Percentiles rank a stretch among this genome's conserved stretches.
These are phyloP conservation scores for Diaporthe helianthi DNA, from an alignment of 2,329 filamentous ascomycete genomes.

Conservation along the genomic window DNA sequence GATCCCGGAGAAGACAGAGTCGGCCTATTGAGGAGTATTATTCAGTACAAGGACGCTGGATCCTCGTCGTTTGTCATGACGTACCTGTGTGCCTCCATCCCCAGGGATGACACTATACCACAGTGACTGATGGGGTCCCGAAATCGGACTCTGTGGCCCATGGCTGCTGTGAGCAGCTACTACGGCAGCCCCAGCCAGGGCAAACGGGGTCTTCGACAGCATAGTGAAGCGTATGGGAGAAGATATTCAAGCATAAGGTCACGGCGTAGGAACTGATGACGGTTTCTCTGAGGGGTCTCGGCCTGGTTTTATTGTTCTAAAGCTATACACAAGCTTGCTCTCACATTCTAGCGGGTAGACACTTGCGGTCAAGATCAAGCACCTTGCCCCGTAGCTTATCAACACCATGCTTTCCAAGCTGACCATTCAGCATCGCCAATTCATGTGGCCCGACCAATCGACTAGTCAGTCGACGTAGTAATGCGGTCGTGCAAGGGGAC, in stretches of 20 bases:
- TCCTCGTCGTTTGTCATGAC: slow-evolving; percentile 33
- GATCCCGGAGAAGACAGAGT: slow-evolving; percentile 88
- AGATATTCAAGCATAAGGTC: not conserved
- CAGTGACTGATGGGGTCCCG: slow-evolving; percentile 74
- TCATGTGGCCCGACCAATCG: slow-evolving; percentile 17
- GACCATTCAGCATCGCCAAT: slow-evolving; percentile 31
- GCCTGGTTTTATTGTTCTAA: slow-evolving; percentile 20
- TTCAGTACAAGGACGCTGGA: not conserved
- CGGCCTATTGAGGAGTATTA: slow-evolving; percentile 61
- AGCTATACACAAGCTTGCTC: slow-evolving; percentile 10
- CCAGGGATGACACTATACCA: slow-evolving; percentile 88
- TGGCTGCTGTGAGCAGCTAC: slow-evolving; percentile 66
- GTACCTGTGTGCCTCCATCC: slow-evolving; percentile 82
- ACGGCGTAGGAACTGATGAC: not conserved
- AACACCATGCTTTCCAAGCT: slow-evolving; percentile 1
- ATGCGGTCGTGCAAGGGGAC: slow-evolving; percentile 11
- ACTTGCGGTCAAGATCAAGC: slow-evolving; percentile 18
- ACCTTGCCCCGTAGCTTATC: slow-evolving; percentile 29
- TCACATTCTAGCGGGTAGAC: not conserved
- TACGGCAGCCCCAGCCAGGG: slow-evolving; percentile 54
- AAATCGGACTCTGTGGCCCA: slow-evolving; percentile 63
- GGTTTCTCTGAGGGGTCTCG: not conserved
- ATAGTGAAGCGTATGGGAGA: slow-evolving; percentile 37
- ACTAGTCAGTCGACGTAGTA: slow-evolving; percentile 31
- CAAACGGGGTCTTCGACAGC: slow-evolving; percentile 42